A percentile compares a stretch with the other conserved stretches of the same genome.
Evolutionary conservation across 352 stramenopile genomes (phyloP).

Genomic region (Phytopythium vexans): DNA sequence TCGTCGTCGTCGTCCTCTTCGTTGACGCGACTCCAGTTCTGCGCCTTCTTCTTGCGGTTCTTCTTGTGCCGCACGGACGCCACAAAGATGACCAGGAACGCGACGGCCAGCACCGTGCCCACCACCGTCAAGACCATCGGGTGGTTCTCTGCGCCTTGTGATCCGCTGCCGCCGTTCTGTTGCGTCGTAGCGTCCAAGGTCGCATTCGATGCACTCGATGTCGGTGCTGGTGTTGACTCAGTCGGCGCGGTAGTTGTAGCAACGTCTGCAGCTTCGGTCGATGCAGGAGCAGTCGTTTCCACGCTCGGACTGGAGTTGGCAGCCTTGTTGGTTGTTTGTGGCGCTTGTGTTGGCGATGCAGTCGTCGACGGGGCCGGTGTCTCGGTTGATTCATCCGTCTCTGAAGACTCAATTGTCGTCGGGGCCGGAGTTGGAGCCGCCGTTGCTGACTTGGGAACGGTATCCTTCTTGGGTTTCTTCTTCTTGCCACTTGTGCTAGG

Average conservation of each 20-base stretch:
- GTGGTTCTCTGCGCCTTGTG: constrained; percentile 27
- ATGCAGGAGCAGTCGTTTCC: neutral
- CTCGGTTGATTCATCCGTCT: constrained; percentile 4
- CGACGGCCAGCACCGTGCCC: constrained; percentile 59
- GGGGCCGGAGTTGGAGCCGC: constrained; percentile 7
- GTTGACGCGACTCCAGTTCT: constrained; percentile 73
- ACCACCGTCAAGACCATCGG: constrained; percentile 76
- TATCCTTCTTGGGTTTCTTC: constrained; percentile 10
- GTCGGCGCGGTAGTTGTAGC: constrained; percentile 10
- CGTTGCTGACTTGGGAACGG: constrained; percentile 5
- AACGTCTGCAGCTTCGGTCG: constrained; percentile 5
- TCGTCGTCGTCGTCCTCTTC: constrained; percentile 61
- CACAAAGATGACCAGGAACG: constrained; percentile 64
- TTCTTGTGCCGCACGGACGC: constrained; percentile 64
- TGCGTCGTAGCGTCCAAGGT: neutral
- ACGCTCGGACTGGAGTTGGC: constrained; percentile 5
- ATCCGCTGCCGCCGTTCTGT: neutral
- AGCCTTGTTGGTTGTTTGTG: neutral
- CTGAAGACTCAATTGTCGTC: constrained; percentile 4
- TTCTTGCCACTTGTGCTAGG: constrained; percentile 7
- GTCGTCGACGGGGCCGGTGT: constrained; percentile 5
- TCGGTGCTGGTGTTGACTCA: constrained; percentile 4
- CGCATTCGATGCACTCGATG: constrained; percentile 1
- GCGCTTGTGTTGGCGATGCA: constrained; percentile 2
- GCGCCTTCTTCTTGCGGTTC: constrained; percentile 43